These are phyloP conservation scores for Trypanosoma cruzi DNA, from an alignment of 208 protist species.

Conservation along the genomic window DNA sequence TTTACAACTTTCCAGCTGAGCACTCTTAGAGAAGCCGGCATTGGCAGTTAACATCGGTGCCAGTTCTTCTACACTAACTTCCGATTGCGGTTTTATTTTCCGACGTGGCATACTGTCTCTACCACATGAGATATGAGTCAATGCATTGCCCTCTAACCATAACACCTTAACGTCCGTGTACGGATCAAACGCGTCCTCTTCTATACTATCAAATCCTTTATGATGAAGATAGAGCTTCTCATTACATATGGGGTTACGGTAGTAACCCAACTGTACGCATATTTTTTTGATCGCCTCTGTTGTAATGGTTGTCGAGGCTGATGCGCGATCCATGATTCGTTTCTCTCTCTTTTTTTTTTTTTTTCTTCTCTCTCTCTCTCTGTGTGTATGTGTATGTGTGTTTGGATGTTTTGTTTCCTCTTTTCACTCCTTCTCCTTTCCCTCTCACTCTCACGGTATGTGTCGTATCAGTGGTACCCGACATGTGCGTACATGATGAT, in stretches of 20 bases:
- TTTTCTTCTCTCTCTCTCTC: too few relatives aligned
- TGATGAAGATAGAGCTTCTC: conserved; percentile 95
- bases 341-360: background rate
- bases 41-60: background rate
- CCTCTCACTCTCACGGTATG: background rate
- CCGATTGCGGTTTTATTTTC: conserved; percentile 12
- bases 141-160: conserved; percentile 94
- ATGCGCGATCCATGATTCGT: background rate
- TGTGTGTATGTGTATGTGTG: too few relatives aligned
- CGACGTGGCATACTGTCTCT: conserved; percentile 38
- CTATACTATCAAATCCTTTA: conserved; percentile 87
- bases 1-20: conserved; percentile 6
- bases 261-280: conserved; percentile 87
- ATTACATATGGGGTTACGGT: conserved; percentile 93
- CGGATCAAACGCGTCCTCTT: conserved; percentile 72
- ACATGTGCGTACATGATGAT: too few relatives aligned
- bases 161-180: conserved; percentile 92
- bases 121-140: conserved; percentile 68
- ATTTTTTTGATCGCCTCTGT: conserved; percentile 82
- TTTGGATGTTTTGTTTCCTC: too few relatives aligned
- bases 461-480: too few relatives aligned
- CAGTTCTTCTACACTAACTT: conserved; percentile 5
- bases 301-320: conserved; percentile 45
- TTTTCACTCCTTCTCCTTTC: too few relatives aligned
- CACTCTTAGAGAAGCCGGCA: conserved; percentile 22